A percentile compares a stretch with the other conserved stretches of the same genome.
Evolutionary conservation across 805 yeast genomes (phyloP).

Genomic region (Candida sphagnicola): DNA sequence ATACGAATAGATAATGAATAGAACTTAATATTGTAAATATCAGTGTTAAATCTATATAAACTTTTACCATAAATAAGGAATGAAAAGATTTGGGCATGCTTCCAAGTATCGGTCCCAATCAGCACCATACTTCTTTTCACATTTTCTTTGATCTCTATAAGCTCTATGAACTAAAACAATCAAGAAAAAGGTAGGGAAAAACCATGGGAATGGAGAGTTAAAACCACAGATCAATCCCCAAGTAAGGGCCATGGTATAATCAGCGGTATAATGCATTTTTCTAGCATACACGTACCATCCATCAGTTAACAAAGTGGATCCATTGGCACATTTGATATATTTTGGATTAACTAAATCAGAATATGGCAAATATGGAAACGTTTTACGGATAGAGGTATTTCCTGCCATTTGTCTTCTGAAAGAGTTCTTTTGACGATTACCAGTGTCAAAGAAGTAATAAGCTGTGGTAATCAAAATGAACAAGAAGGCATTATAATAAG

Average conservation of each 20-base stretch:
- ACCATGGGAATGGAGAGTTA: constrained; percentile 89
- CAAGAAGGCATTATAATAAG: constrained; percentile 53
- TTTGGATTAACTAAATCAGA: constrained; percentile 79
- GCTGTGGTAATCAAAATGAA: constrained; percentile 58
- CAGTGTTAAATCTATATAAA: no score
- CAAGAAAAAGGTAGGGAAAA: constrained; percentile 89
- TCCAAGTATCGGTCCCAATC: constrained; percentile 88
- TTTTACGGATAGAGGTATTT: constrained; percentile 67
- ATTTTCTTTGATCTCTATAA: constrained; percentile 78
- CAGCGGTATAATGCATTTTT: constrained; percentile 94
- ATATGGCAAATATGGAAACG: constrained; percentile 91
- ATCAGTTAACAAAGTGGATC: constrained; percentile 79
- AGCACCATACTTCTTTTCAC: constrained; percentile 82
- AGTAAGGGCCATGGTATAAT: constrained; percentile 77
- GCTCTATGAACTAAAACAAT: constrained; percentile 87
- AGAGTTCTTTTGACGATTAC: constrained; percentile 91
- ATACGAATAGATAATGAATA: constrained; percentile 1
- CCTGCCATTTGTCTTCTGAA: constrained; percentile 86
- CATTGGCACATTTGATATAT: constrained; percentile 80
- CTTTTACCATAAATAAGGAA: constrained; percentile 71
- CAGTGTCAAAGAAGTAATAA: constrained; percentile 91
- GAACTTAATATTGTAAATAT: neutral
- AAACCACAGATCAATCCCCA: constrained; percentile 95
- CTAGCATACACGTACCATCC: constrained; percentile 96
- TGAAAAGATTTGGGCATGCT: constrained; percentile 87